Base-by-base conservation (phyloP, 257 asterid genomes). In the Dorcoceras hygrometricum region DNA sequence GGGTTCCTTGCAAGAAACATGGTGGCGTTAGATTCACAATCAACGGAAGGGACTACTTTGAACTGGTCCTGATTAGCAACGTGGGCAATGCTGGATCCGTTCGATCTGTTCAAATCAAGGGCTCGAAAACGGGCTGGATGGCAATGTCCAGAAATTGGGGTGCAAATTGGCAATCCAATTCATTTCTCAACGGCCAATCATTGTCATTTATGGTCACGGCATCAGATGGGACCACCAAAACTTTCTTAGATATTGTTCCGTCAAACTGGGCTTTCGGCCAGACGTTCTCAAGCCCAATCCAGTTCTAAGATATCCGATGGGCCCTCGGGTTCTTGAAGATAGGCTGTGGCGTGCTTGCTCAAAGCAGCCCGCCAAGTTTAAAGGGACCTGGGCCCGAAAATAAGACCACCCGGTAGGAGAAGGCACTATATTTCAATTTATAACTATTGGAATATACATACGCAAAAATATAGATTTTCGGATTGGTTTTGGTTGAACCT, bases 131-230 rank as follows among this genome's bases (percentile, higher is more conserved):
- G 0, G 79, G 79, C 3, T 93, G 97, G 95, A 70, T 78, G 77
- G 1, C 90, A 3, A 86, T 90, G 97, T 81, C 96, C 1, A 82
- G 96, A 57, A 93, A 93, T 67, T 93, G 99, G 99, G 99, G 99
- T 11, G 91, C 84, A 2, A 93, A 90, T 76, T 93, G 99, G 99
- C 99, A 93, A 59, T 86, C 96, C 6, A 85, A 84, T 75, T 32
- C 79, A 7, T 86, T 39, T 59, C 94, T 93, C 3, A 82, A 83
- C 20, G 90, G 97, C 22, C 99, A 93, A 64, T 24, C 96, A 0
- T 20, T 93, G 12, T 93, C 99, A 14, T 90, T 93, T 70, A 78
- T 62, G 77, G 83, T 93, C 70, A 93, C 97, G 0, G 80, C 96
- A 0, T 71, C 77, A 0, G 99, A 93, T 73, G 99, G 96, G 48